Evolutionary conservation across 352 stramenopile genomes (phyloP), one percentile per base, ranked within the genome.

Genomic region (Pythium phragmitis): DNA sequence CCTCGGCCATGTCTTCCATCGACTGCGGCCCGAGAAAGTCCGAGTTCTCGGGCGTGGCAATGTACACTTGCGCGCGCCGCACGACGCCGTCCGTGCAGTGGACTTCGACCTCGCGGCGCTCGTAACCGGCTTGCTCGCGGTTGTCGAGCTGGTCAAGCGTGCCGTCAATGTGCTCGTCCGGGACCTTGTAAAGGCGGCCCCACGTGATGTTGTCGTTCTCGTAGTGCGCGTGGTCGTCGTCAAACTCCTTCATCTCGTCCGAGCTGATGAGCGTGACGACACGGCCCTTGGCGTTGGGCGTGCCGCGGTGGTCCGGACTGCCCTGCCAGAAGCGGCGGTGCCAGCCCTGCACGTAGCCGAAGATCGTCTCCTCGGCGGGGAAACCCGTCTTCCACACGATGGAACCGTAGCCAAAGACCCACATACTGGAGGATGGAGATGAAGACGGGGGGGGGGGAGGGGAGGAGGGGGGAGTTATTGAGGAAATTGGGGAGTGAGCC

Each of bases 321-420:
- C 89, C 87, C 65, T 96, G 89, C 87, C 88, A 96, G 73, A 96
- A 96, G 57, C 89, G 85, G 23, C 89, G 84, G 65, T 92, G 82
- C 74, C 76, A 96, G 65, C 89, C 89, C 33, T 91, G 71, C 17
- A 95, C 86, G 73, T 88, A 93, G 57, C 80, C 79, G 60, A 88
- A 89, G 34, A 82, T 62, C 37, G 76, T 88, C 52, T 87, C 76
- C 36, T 89, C 76, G 4, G 80, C 80, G 0, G 77, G 79, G 68
- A 88, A 89, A 16, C 79, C 80, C 2, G 79, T 90, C 75, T 90
- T 90, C 79, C 82, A 92, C 51, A 91, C 79, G 53, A 91, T 89
- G 30, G 80, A 91, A n/a, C 80, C 80, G 73, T 90, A 92, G 67
- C 82, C 82, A 69, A 92, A 92, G n/a, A 92, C 82, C 82, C 82